These are phyloP conservation scores for Babesia divergens DNA, from an alignment of 169 alveolate genomes.

Conservation along the genomic window DNA sequence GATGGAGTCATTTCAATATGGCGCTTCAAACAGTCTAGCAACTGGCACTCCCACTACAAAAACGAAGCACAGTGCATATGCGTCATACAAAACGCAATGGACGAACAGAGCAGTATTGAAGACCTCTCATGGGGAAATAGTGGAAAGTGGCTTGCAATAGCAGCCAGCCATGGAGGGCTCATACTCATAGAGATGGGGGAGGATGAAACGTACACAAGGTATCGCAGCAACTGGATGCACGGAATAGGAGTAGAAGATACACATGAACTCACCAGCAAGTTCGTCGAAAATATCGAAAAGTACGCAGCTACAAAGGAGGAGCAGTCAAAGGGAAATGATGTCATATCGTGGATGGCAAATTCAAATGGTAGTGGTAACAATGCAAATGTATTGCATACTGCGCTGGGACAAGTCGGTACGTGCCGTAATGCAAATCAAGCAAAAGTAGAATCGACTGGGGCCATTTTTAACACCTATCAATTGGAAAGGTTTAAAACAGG, in stretches of 20 bases:
- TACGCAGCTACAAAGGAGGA: neutral
- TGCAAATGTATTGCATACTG: no score
- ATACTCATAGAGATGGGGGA: conserved; percentile 44
- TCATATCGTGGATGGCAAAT: neutral
- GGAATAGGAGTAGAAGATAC: conserved; percentile 33
- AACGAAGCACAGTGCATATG: conserved; percentile 51
- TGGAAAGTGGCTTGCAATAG: conserved; percentile 64
- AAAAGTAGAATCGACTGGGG: no score
- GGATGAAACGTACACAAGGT: conserved; percentile 39
- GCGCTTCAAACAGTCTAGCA: conserved; percentile 49
- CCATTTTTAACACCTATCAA: no score
- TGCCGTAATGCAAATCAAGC: no score
- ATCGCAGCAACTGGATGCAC: conserved; percentile 52
- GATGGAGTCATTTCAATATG: conserved; percentile 59
- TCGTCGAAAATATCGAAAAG: conserved; percentile 10
- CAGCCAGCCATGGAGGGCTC: conserved; percentile 66
- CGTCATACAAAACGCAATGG: conserved; percentile 35
- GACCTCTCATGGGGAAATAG: conserved; percentile 66
- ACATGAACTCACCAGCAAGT: conserved; percentile 1
- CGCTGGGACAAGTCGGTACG: no score
- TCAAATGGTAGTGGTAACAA: neutral
- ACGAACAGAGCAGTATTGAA: conserved; percentile 61
- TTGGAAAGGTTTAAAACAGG: no score
- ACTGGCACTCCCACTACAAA: conserved; percentile 19
- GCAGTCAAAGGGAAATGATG: neutral